Evolutionary conservation across 352 stramenopile genomes (phyloP).

Genomic region (Globisporangium paddicum): DNA sequence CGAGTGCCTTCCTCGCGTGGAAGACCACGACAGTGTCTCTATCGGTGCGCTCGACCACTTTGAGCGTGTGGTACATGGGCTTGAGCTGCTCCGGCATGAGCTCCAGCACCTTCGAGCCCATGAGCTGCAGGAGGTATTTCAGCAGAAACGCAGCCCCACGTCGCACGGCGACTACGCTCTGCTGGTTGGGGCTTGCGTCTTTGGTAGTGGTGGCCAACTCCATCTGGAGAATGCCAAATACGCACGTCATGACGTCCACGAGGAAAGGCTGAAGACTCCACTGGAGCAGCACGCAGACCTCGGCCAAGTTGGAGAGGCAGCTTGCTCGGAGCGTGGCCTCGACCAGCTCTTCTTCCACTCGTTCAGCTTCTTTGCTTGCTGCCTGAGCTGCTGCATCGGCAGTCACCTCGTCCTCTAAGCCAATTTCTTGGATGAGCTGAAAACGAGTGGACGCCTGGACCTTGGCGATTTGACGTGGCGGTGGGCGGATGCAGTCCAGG

Average conservation of each 20-base stretch:
- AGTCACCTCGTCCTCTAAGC: not conserved
- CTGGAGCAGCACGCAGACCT: conserved; percentile 68
- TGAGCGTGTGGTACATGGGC: conserved; percentile 73
- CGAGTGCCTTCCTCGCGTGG: conserved; percentile 53
- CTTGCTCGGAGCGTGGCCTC: conserved; percentile 71
- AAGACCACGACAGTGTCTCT: conserved; percentile 60
- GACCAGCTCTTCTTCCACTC: conserved; percentile 24
- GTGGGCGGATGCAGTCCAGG: conserved; percentile 67
- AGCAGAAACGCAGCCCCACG: conserved; percentile 76
- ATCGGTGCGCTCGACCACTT: conserved; percentile 59
- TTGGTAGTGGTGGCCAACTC: conserved; percentile 24
- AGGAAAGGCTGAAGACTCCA: conserved; percentile 72
- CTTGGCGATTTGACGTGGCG: not conserved
- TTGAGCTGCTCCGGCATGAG: conserved; percentile 67
- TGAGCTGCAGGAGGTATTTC: conserved; percentile 66
- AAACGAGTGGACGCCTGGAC: conserved; percentile 16
- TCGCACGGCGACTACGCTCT: conserved; percentile 49
- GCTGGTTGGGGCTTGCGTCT: not conserved
- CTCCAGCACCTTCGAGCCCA: conserved; percentile 74
- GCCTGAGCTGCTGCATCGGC: not conserved
- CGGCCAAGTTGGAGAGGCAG: conserved; percentile 85
- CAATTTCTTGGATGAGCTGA: conserved; percentile 58
- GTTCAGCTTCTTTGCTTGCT: conserved; percentile 6
- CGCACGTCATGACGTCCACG: conserved; percentile 69
- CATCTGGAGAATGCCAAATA: conserved; percentile 74